A percentile compares a stretch with the other conserved stretches of the same genome.
phyloP scores from a whole-genome alignment of 768 basidiomycete species.

The Hebeloma cylindrosporum region DNA sequence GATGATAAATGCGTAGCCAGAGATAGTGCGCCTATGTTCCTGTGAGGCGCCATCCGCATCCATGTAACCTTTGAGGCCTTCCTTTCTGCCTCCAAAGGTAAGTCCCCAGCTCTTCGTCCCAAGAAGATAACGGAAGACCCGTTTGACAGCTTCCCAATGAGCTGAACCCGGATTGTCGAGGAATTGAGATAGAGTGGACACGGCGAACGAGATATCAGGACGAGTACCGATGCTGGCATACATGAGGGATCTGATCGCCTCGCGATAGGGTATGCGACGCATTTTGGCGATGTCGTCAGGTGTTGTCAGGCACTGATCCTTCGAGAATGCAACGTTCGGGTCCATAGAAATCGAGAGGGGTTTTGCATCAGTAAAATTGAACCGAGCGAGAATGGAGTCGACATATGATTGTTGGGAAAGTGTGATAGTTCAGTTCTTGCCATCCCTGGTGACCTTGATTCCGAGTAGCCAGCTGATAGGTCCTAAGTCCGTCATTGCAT shows the following conservation, averaged over 20 bases:
- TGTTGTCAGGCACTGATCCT: constrained; percentile 16
- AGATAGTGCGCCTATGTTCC: constrained; percentile 6
- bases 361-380: constrained; percentile 25
- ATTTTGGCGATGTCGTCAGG: constrained; percentile 18
- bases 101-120: constrained; percentile 11
- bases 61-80: background rate
- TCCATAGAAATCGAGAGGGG: constrained; percentile 24
- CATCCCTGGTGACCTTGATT: constrained; percentile 18
- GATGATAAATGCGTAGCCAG: constrained; percentile 21
- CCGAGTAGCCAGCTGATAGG: constrained; percentile 24
- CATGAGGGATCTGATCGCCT: constrained; percentile 29
- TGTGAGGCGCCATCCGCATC: constrained; percentile 13
- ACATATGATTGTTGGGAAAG: constrained; percentile 33
- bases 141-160: constrained; percentile 13
- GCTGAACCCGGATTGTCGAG: background rate
- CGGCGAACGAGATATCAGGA: constrained; percentile 8
- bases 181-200: background rate
- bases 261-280: constrained; percentile 23
- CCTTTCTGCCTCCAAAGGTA: constrained; percentile 7
- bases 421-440: constrained; percentile 20
- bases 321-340: background rate
- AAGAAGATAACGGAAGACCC: constrained; percentile 8
- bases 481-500: constrained; percentile 26
- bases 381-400: constrained; percentile 29
- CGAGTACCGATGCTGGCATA: constrained; percentile 3